Conservation (phyloP, 345 rosid species). For the Salix viminalis region DNA sequence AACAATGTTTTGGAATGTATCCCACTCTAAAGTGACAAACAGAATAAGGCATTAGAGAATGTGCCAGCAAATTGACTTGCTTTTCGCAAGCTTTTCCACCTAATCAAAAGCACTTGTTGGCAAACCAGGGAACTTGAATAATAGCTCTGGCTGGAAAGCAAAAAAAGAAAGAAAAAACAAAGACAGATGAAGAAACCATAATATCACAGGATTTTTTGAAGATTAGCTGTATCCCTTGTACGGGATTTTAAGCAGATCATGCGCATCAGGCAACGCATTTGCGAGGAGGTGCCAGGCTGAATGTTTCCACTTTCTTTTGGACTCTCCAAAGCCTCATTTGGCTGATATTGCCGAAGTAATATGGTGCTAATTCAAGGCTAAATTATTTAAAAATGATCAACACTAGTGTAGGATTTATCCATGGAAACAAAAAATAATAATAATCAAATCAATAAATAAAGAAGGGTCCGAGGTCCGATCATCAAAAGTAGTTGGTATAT, state of each 20-base stretch:
- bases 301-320: background rate
- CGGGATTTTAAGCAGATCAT: too few relatives aligned
- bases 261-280: too few relatives aligned
- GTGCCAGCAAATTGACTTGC: background rate
- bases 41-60: background rate
- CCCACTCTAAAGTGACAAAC: background rate
- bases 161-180: too few relatives aligned
- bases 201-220: background rate
- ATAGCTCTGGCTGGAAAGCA: background rate
- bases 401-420: too few relatives aligned
- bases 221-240: background rate
- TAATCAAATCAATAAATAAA: background rate
- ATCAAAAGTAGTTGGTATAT: background rate
- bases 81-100: background rate
- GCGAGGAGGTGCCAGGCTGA: background rate
- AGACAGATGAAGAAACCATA: too few relatives aligned
- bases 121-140: background rate
- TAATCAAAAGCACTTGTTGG: background rate
- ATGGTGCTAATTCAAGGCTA: too few relatives aligned
- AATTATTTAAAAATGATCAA: too few relatives aligned
- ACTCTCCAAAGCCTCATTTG: background rate
- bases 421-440: background rate
- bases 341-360: too few relatives aligned
- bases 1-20: too few relatives aligned
- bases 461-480: background rate